Evolutionary conservation across 768 basidiomycete genomes (phyloP).

Genomic region (Boletus huronensis): DNA sequence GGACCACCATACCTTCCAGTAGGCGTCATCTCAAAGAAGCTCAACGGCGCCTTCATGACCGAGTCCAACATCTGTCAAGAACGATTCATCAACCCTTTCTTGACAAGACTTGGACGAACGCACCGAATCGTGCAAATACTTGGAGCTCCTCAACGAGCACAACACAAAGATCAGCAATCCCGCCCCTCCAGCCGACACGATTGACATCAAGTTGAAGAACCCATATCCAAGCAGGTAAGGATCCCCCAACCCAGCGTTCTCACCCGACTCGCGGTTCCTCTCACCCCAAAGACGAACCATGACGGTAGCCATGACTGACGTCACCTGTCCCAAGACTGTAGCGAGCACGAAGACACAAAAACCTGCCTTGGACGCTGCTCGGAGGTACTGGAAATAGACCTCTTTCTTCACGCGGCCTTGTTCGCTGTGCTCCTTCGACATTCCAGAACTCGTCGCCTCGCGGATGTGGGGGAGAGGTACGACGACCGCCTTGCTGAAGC

Average conservation of each 20-base stretch:
- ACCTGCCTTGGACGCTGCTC: constrained; percentile 72
- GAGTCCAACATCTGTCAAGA: constrained; percentile 67
- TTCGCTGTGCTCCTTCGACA: constrained; percentile 70
- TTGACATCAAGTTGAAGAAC: constrained; percentile 56
- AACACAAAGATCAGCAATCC: constrained; percentile 72
- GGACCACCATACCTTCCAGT: constrained; percentile 58
- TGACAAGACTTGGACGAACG: constrained; percentile 19
- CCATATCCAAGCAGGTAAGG: constrained; percentile 65
- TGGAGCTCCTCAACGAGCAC: constrained; percentile 72
- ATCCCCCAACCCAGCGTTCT: constrained; percentile 53
- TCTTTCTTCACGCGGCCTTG: constrained; percentile 74
- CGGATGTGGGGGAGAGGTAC: constrained; percentile 40
- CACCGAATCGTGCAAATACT: constrained; percentile 72
- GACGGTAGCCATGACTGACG: constrained; percentile 56
- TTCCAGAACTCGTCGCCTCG: constrained; percentile 40
- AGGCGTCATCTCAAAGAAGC: constrained; percentile 89
- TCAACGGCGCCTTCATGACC: constrained; percentile 78
- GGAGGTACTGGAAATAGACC: constrained; percentile 77
- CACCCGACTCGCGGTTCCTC: constrained; percentile 59
- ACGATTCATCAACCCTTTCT: neutral
- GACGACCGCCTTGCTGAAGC: constrained; percentile 56
- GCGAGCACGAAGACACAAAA: constrained; percentile 63
- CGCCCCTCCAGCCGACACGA: constrained; percentile 50
- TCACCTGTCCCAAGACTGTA: constrained; percentile 52
- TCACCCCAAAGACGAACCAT: constrained; percentile 83